Evolutionary conservation across 2,329 filamentous ascomycete species (phyloP).

Genomic region (Sphaerulina populicola): DNA sequence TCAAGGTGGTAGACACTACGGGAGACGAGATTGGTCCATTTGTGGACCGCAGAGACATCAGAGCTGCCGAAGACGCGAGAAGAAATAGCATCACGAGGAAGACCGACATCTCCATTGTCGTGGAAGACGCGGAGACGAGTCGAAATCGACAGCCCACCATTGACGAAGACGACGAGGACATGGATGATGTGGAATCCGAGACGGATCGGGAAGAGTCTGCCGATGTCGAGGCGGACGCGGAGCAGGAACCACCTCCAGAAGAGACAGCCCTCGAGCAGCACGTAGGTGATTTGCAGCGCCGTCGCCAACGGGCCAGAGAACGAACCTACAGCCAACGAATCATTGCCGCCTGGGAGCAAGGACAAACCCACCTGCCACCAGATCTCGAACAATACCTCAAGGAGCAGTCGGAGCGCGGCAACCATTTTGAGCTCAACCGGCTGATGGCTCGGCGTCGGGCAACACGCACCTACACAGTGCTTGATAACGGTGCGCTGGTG

Average conservation of each 20-base stretch:
- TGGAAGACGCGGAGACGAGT: conserved; percentile 23
- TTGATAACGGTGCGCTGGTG: conserved; percentile 16
- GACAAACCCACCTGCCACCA: conserved; percentile 28
- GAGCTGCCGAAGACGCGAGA: conserved; percentile 14
- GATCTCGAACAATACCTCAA: conserved; percentile 33
- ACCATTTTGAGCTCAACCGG: conserved; percentile 15
- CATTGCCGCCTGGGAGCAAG: conserved; percentile 28
- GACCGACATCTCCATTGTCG: conserved; percentile 30
- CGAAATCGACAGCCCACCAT: conserved; percentile 18
- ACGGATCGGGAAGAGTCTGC: conserved; percentile 16
- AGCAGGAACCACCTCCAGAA: conserved; percentile 19
- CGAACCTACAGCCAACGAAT: conserved; percentile 27
- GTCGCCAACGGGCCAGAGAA: conserved; percentile 23
- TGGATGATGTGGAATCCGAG: conserved; percentile 18
- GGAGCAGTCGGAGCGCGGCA: conserved; percentile 29
- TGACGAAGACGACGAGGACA: conserved; percentile 23
- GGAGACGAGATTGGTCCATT: conserved; percentile 59
- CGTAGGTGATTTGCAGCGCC: conserved; percentile 22
- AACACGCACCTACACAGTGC: conserved; percentile 13
- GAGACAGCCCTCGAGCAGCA: conserved; percentile 23
- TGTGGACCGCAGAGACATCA: conserved; percentile 36
- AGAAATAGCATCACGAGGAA: conserved; percentile 29
- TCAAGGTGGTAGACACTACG: conserved; percentile 62
- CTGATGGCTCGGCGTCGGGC: conserved; percentile 15
- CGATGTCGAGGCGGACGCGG: conserved; percentile 15